These are phyloP conservation scores for Exophiala viscosa DNA, from an alignment of 2,329 filamentous ascomycete species.

Conservation along the genomic window DNA sequence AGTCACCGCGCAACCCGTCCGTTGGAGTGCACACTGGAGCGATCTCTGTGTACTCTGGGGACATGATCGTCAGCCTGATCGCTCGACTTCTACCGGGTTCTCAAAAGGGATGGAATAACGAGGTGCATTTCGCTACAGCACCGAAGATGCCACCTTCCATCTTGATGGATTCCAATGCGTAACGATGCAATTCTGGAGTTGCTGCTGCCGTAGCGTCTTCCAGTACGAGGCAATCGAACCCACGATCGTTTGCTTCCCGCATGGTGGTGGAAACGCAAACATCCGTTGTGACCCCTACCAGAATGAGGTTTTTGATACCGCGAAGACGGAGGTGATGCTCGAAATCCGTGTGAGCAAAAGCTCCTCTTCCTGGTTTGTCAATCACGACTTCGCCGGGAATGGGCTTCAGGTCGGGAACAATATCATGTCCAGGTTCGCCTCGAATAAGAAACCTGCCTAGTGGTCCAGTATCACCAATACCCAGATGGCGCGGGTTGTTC, in stretches of 20 bases:
- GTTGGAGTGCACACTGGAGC: no score
- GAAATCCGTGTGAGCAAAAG: constrained; percentile 54
- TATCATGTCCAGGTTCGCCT: constrained; percentile 57
- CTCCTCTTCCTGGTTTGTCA: constrained; percentile 53
- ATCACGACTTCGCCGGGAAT: constrained; percentile 49
- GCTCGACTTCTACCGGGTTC: background rate
- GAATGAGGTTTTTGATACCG: constrained; percentile 51
- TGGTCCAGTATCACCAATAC: constrained; percentile 52
- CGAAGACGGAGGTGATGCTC: constrained; percentile 50
- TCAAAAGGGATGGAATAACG: constrained; percentile 33
- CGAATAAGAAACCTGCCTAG: constrained; percentile 56
- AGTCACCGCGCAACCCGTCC: no score
- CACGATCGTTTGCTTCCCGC: constrained; percentile 54
- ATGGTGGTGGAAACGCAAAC: constrained; percentile 55
- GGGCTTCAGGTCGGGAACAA: constrained; percentile 52
- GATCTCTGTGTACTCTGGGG: background rate
- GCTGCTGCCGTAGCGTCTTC: constrained; percentile 48
- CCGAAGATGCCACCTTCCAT: constrained; percentile 48
- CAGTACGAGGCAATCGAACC: constrained; percentile 52
- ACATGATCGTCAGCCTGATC: background rate
- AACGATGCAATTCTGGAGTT: constrained; percentile 39
- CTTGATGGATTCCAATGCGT: constrained; percentile 43
- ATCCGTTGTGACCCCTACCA: constrained; percentile 55
- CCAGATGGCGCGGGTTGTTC: constrained; percentile 50
- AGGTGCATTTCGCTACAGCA: constrained; percentile 37